Conservation (phyloP, 306 rosid genomes). For the Echinosophora koreensis region DNA sequence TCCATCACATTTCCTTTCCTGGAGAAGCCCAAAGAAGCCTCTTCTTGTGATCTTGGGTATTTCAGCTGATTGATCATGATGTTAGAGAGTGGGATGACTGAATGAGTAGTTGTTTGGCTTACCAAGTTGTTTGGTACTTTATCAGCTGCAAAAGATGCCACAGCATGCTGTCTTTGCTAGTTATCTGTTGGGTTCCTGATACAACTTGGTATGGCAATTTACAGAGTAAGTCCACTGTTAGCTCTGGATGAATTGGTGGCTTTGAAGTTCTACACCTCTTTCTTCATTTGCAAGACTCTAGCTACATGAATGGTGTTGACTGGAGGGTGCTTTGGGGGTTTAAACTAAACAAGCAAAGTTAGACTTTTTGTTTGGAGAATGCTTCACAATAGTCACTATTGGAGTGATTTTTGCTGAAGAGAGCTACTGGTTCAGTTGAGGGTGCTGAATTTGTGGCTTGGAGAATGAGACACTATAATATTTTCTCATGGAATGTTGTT, state of each 20-base stretch:
- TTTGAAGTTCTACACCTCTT: background rate
- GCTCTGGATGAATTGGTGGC: background rate
- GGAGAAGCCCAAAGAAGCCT: background rate
- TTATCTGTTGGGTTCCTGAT: background rate
- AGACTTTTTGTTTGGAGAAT: background rate
- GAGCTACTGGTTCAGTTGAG: background rate
- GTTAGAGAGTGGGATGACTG: no score
- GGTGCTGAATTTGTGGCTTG: background rate
- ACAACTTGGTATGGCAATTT: background rate
- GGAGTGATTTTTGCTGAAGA: background rate
- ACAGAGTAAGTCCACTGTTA: background rate
- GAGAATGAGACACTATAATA: background rate
- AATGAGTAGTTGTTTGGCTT: no score
- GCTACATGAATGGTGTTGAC: constrained; percentile 20
- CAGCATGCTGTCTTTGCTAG: background rate
- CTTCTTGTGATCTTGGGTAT: background rate
- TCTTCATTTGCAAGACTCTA: constrained; percentile 6
- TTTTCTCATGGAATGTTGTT: background rate
- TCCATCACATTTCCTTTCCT: constrained; percentile 5
- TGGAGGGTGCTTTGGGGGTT: background rate
- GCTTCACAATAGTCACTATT: background rate
- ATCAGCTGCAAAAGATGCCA: constrained; percentile 24
- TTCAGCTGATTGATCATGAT: no score
- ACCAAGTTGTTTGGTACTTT: no score
- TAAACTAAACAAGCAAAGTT: background rate